Base-by-base conservation (phyloP, 345 rosid genomes). In the Citrus cavaleriei region DNA sequence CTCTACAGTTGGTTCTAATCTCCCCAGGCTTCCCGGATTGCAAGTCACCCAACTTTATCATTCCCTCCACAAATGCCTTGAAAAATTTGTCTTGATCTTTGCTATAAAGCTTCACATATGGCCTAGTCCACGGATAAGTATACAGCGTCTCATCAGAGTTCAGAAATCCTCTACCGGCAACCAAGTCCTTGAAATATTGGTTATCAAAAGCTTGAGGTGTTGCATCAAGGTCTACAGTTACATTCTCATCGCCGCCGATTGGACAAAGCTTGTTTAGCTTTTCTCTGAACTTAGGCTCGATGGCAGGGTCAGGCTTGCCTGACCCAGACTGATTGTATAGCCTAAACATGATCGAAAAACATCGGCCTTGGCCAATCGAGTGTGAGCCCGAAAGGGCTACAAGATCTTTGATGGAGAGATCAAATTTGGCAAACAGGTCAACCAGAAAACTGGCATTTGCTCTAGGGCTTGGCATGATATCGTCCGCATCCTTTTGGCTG, bases 351-450 rank as follows among this genome's bases (percentile, higher is more conserved):
- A 96, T 81, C 0, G 99, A 96, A 76, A 96, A 94, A 81, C 99
- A 96, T 73, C 99, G 83, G 49, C 80, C 98, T 81, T 94, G 79
- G 40, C 98, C 99, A 2, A 94, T 91, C 1, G 99, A 91, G 81
- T 94, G 99, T 67, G 99, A 91, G 13, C 99, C 99, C 0, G 99
- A 96, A 73, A 96, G 97, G 76, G 98, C 98, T 10, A 96, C 98
- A 63, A 90, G 80, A 83, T 96, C 98, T 77, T 85, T 87, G 7
- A 87, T 84, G 0, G 98, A 94, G 54, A 96, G 98, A 72, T 90
- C 76, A 85, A 86, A 92, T 80, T 77, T 80, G 19, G 70, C 42
- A 71, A 95, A 93, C 28, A 95, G 90, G 76, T 89, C 85, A 1
- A 93, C 85, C 60, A 95, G 91, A 67, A 2, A 80, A 66, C 84